phyloP scores from a whole-genome alignment of 441 rosid genomes.

The Erodium trifolium region DNA sequence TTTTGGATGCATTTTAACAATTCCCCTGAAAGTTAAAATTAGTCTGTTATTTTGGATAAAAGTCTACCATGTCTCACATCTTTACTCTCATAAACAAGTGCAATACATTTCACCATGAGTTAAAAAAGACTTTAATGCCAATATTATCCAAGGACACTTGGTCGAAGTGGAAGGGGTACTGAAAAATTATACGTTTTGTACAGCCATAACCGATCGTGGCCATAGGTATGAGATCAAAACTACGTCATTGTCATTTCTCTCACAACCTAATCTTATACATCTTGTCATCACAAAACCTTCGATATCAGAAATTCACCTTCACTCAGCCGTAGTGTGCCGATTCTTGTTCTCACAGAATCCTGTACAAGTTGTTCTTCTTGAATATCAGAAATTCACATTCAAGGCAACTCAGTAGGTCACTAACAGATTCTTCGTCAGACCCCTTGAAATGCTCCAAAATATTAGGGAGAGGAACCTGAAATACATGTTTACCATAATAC shows the following conservation, averaged over 20 bases:
- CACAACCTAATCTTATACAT: neutral
- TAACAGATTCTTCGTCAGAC: conserved; percentile 26
- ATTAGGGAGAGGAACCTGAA: conserved; percentile 32
- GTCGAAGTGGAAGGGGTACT: no score
- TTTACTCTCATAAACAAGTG: no score
- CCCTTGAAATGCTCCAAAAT: conserved; percentile 33
- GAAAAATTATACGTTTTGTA: no score
- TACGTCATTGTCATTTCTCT: neutral
- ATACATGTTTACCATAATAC: conserved; percentile 4
- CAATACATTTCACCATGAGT: no score
- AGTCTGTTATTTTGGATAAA: no score
- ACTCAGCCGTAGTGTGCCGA: neutral
- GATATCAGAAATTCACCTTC: neutral
- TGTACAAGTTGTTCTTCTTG: conserved; percentile 32
- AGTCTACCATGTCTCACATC: no score
- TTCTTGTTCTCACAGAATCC: conserved; percentile 24
- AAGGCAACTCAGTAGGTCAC: conserved; percentile 24
- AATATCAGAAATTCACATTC: conserved; percentile 36
- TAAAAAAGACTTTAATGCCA: no score
- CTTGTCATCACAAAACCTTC: neutral
- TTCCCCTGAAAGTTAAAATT: no score
- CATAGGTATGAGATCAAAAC: no score
- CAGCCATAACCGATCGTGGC: no score
- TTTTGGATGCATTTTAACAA: no score
- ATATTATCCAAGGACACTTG: no score